Percentiles rank a stretch among this genome's conserved stretches.
Conservation (phyloP, 768 basidiomycete species). For the Lactarius deliciosus region DNA sequence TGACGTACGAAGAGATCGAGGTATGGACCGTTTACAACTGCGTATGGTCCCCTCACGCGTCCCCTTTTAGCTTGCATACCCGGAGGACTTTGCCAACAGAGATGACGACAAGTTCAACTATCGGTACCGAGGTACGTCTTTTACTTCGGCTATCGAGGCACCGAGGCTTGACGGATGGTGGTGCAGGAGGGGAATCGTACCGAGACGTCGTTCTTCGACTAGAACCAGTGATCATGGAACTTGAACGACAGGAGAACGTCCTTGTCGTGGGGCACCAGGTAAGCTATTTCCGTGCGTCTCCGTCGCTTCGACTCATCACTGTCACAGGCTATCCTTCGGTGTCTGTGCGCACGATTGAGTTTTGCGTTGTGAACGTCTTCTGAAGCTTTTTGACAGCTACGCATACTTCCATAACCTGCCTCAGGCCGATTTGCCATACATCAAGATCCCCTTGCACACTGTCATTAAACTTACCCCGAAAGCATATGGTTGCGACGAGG, state of each 20-base stretch:
- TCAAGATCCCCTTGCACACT: slow-evolving; percentile 96
- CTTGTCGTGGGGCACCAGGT: slow-evolving; percentile 95
- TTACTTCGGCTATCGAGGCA: not conserved
- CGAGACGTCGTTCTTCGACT: slow-evolving; percentile 93
- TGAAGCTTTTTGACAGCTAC: slow-evolving; percentile 53
- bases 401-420: slow-evolving; percentile 94
- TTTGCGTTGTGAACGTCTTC: not conserved
- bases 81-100: slow-evolving; percentile 96
- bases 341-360: slow-evolving; percentile 50
- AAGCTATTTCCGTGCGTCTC: slow-evolving; percentile 19
- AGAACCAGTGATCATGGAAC: slow-evolving; percentile 99
- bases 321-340: slow-evolving; percentile 70
- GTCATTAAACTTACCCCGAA: slow-evolving; percentile 98
- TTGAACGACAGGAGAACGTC: slow-evolving; percentile 97
- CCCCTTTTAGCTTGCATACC: slow-evolving; percentile 73
- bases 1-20: slow-evolving; percentile 99
- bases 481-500: slow-evolving; percentile 98
- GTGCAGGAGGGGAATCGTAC: slow-evolving; percentile 85
- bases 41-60: not conserved
- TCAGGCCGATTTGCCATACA: slow-evolving; percentile 93
- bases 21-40: slow-evolving; percentile 40
- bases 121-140: slow-evolving; percentile 72
- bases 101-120: slow-evolving; percentile 99
- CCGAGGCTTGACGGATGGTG: not conserved
- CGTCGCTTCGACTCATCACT: not conserved